Base-by-base conservation (phyloP, 2,329 filamentous ascomycete genomes). In the Knufia petricola region DNA sequence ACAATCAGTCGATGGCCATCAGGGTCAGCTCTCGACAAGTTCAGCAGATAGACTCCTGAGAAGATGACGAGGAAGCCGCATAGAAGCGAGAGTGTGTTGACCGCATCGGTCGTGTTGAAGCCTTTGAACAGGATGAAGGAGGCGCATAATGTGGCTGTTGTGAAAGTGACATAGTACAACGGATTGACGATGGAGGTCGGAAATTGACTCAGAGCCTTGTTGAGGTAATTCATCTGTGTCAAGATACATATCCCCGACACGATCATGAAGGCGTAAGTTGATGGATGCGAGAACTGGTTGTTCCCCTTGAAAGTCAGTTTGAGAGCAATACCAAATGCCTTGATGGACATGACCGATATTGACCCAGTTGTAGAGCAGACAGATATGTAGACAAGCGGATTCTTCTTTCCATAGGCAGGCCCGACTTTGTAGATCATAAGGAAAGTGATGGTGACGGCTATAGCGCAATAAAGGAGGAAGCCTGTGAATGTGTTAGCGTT, bases 181-280 rank as follows among this genome's bases (percentile, higher is more conserved):
- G 89, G 89, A 63, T 95, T 95, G 49, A 95, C 89, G 63, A 98
- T 94, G 60, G 94, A 95, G 26, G 92, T 95, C 24, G 87, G 90
- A 69, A 96, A 98, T 61, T 94, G 88, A 66, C 87, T 94, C 52
- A 98, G 72, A 6, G 92, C 92, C 69, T 98, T 98, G 75, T 98
- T 98, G 70, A 98, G 95, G 69, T 98, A 98, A 69, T 98, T 98
- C 92, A 98, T 96, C 74, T 98, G 92, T 7, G 89, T 95, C 58
- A 98, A 67, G 63, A 98, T 96, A 72, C 92, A 98, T 55, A 95
- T 87, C 2, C 77, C 75, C 0, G 89, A 92, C 56, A 96, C 79
- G 57, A 98, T 95, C 68, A 90, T 82, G 66, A 98, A 98, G 55
- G 95, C 89, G 61, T 98, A 98, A 51, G 94, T 98, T 43, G 88